phyloP scores from a whole-genome alignment of 352 stramenopile genomes.

The Pythium aphanidermatum region DNA sequence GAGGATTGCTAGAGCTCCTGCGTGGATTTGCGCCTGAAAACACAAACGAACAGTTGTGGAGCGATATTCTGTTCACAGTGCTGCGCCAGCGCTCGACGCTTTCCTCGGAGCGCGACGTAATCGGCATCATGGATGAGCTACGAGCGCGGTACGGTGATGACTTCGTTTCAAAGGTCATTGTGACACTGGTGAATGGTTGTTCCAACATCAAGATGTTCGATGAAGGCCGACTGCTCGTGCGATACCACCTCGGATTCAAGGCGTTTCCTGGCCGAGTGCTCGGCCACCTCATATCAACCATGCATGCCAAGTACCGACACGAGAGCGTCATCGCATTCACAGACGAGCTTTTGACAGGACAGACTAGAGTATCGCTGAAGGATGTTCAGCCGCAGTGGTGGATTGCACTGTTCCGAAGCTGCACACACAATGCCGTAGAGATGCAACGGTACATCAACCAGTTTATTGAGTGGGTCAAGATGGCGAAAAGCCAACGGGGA shows the following conservation, averaged over 20 bases:
- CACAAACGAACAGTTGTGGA: constrained; percentile 54
- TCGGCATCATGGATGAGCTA: constrained; percentile 31
- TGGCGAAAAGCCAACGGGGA: neutral
- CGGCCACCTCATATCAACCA: constrained; percentile 41
- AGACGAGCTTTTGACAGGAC: constrained; percentile 28
- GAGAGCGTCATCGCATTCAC: constrained; percentile 30
- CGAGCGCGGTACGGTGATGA: constrained; percentile 25
- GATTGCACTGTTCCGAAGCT: constrained; percentile 47
- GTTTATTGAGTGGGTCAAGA: constrained; percentile 36
- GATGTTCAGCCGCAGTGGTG: constrained; percentile 62
- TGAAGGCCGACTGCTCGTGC: constrained; percentile 36
- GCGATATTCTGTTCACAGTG: constrained; percentile 66
- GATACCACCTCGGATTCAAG: constrained; percentile 35
- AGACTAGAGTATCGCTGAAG: constrained; percentile 19
- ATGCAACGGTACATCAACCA: constrained; percentile 9
- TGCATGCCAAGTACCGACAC: constrained; percentile 28
- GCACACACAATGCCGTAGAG: constrained; percentile 8
- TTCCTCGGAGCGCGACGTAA: constrained; percentile 25
- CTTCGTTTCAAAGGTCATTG: constrained; percentile 38
- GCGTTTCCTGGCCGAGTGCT: constrained; percentile 38
- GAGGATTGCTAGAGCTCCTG: constrained; percentile 46
- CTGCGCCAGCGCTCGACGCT: constrained; percentile 37
- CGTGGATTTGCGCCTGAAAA: constrained; percentile 36
- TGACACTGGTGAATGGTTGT: constrained; percentile 59
- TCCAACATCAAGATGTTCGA: constrained; percentile 57